Conservation (phyloP, 768 basidiomycete species). For the Leucosporidium creatinivorum region DNA sequence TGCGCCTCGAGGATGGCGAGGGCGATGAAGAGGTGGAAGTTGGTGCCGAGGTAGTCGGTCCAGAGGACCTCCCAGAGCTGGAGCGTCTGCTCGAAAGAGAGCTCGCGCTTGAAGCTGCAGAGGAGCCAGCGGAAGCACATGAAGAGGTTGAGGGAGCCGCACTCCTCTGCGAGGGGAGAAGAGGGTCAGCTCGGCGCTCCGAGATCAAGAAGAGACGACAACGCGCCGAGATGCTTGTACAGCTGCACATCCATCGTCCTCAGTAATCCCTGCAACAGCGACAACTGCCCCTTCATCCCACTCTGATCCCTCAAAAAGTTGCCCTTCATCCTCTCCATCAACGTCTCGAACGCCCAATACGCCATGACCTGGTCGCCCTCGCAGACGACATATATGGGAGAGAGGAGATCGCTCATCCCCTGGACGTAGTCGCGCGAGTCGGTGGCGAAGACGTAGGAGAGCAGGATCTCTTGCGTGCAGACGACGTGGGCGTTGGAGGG, state of each 20-base stretch:
- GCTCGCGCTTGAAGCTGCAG: slow-evolving; percentile 63
- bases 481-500: slow-evolving; percentile 88
- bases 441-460: slow-evolving; percentile 59
- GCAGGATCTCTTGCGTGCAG: slow-evolving; percentile 70
- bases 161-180: slow-evolving; percentile 51
- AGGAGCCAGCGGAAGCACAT: slow-evolving; percentile 84
- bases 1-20: slow-evolving; percentile 91
- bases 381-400: slow-evolving; percentile 87
- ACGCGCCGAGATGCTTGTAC: slow-evolving; percentile 57
- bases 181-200: not conserved
- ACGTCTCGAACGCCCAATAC: slow-evolving; percentile 92
- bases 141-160: slow-evolving; percentile 85
- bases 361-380: slow-evolving; percentile 79
- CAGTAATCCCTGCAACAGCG: slow-evolving; percentile 81
- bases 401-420: slow-evolving; percentile 95
- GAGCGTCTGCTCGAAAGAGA: slow-evolving; percentile 82
- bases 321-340: slow-evolving; percentile 91
- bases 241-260: slow-evolving; percentile 92
- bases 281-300: slow-evolving; percentile 92
- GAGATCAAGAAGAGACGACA: slow-evolving; percentile 1
- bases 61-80: slow-evolving; percentile 84
- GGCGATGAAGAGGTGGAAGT: slow-evolving; percentile 44
- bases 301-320: slow-evolving; percentile 95
- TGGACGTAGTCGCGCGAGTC: slow-evolving; percentile 76
- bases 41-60: slow-evolving; percentile 46